Evolutionary conservation across 148 eudicot species (phyloP).

Genomic region (Amaranthus palmeri): DNA sequence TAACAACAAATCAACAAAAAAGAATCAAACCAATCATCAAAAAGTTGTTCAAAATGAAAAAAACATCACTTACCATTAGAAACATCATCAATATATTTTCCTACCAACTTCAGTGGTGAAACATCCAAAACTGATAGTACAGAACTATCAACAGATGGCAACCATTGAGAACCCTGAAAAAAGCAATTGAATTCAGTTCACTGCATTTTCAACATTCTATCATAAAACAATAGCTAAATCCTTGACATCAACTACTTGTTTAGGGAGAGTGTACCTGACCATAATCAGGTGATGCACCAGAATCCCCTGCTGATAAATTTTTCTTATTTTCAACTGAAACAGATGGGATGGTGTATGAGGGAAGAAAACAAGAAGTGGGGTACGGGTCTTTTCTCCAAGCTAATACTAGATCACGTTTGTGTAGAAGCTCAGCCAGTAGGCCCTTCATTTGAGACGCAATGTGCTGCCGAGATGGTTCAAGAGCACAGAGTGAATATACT

Average conservation of each 20-base stretch:
- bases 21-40: conserved; percentile 9
- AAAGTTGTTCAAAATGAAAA: conserved; percentile 7
- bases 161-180: conserved; percentile 41
- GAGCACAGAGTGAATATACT: conserved; percentile 70
- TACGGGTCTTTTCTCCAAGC: conserved; percentile 53
- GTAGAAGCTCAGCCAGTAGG: conserved; percentile 54
- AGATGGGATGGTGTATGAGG: conserved; percentile 42
- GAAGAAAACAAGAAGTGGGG: conserved; percentile 50
- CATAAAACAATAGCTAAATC: conserved; percentile 21
- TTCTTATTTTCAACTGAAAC: conserved; percentile 30
- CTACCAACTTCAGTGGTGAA: conserved; percentile 70
- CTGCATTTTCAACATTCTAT: conserved; percentile 18
- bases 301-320: conserved; percentile 22
- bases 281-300: conserved; percentile 28
- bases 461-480: conserved; percentile 62
- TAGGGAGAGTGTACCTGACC: conserved; percentile 34
- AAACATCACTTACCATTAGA: conserved; percentile 57
- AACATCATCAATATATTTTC: conserved; percentile 68
- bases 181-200: conserved; percentile 18
- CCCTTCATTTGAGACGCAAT: conserved; percentile 73
- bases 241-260: conserved; percentile 17
- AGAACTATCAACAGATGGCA: conserved; percentile 54
- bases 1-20: conserved; percentile 19
- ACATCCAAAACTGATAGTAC: conserved; percentile 74
- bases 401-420: conserved; percentile 53